Conservation (phyloP, 257 asterid genomes). For the Plantago ovata region DNA sequence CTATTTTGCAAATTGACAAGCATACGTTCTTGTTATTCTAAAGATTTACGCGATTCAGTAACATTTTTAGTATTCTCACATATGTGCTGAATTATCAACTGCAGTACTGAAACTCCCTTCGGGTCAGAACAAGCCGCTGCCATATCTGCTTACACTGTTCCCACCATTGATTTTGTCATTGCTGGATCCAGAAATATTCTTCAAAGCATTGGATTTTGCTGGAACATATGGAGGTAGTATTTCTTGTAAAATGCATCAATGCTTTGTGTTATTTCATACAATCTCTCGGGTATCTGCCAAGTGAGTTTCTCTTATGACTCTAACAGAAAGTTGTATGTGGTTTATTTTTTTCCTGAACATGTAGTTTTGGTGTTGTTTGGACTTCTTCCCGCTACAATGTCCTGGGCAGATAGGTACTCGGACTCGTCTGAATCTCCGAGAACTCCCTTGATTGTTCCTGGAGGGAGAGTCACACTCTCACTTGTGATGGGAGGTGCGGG, state of each 20-base stretch:
- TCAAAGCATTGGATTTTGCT: constrained; percentile 92
- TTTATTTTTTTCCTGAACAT: constrained; percentile 7
- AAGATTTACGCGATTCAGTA: not conserved
- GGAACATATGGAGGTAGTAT: constrained; percentile 98
- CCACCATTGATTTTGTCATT: constrained; percentile 73
- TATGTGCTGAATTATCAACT: constrained; percentile 21
- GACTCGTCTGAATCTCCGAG: constrained; percentile 27
- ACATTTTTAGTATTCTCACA: no score
- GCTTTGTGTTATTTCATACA: no score
- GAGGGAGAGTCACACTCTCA: constrained; percentile 73
- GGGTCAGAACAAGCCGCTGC: constrained; percentile 54
- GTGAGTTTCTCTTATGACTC: no score
- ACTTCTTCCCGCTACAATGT: constrained; percentile 87
- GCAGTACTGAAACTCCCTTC: constrained; percentile 82
- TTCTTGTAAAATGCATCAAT: not conserved
- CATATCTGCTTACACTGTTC: constrained; percentile 56
- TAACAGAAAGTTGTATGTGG: not conserved
- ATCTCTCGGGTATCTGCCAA: no score
- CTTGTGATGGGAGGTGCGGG: constrained; percentile 73
- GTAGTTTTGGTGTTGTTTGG: constrained; percentile 80
- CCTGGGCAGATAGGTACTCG: constrained; percentile 75
- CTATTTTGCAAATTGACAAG: not conserved
- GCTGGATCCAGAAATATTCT: constrained; percentile 90
- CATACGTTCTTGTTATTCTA: not conserved
- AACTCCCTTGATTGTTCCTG: constrained; percentile 56